These are phyloP conservation scores for Pichia sp. DNA, from an alignment of 1,139 yeast genomes.

Conservation along the genomic window DNA sequence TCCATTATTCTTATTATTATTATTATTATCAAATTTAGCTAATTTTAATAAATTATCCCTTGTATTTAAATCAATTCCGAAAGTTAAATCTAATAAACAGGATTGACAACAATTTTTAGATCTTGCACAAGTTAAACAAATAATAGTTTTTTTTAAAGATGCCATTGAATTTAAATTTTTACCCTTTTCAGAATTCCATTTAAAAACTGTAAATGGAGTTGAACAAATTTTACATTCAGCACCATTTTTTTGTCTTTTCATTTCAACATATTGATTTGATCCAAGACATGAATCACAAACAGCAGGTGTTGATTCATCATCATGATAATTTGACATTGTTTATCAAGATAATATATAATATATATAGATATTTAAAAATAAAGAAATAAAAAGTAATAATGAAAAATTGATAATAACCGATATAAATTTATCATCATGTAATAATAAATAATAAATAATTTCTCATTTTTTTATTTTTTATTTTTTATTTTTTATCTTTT, in stretches of 20 bases:
- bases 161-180: slow-evolving; percentile 27
- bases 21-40: slow-evolving; percentile 48
- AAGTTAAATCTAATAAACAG: slow-evolving; percentile 76
- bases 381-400: too few relatives aligned
- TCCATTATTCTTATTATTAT: too few relatives aligned
- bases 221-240: slow-evolving; percentile 77
- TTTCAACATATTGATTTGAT: slow-evolving; percentile 51
- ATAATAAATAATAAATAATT: too few relatives aligned
- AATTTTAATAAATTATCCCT: slow-evolving; percentile 78
- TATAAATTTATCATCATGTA: too few relatives aligned
- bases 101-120: slow-evolving; percentile 81
- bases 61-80: slow-evolving; percentile 69
- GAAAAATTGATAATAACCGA: too few relatives aligned
- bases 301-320: slow-evolving; percentile 39
- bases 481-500: too few relatives aligned
- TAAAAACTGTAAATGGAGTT: slow-evolving; percentile 72
- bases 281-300: slow-evolving; percentile 76
- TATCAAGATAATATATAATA: slow-evolving; percentile 31
- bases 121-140: slow-evolving; percentile 75
- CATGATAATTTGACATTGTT: slow-evolving; percentile 19
- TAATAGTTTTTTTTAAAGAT: slow-evolving; percentile 43
- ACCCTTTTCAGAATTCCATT: slow-evolving; percentile 47
- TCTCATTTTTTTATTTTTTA: too few relatives aligned
- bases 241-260: slow-evolving; percentile 70
- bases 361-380: too few relatives aligned